Base-by-base conservation (phyloP, 2,329 filamentous ascomycete genomes). In the Knoxdaviesia capensis region DNA sequence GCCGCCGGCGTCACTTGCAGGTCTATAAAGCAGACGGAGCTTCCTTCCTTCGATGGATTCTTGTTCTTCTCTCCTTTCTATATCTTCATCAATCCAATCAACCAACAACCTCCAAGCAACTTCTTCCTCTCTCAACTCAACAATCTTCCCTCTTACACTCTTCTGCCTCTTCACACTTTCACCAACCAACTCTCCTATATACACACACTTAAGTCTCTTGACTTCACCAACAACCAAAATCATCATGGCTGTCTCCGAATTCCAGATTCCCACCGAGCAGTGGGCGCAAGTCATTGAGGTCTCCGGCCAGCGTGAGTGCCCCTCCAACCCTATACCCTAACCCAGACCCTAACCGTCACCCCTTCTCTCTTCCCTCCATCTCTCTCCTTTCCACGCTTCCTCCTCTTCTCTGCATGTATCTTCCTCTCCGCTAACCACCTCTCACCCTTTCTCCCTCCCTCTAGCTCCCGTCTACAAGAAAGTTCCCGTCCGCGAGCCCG, bases 261-360 rank as follows among this genome's bases (percentile, higher is more conserved):
- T 34, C 46, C 43, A 74, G 43, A 72, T 94, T 54, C 88, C 88
- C 45, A 73, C 69, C 41, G 77, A 77, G 60, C 88, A 96, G 68
- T 92, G 80, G 84, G 88, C 88, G 41, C 82, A 90, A 62, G 83
- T 96, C 51, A 69, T 90, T 52, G 82, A 93, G 62, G 73, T 85
- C 68, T 77, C 70, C 44, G 85, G 82, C 31, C 78, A 77, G 43
- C 73, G 77, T 66, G 66, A 54, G 71, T 64, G 28, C 44, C 41
- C 35, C 41, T 38, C 28, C 36, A 35, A 35, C 34, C 20, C 20
- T 20, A 20, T 20, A 20, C 20, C 20, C 20, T 20, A 20, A 20
- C 20, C 20, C 20, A 20, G 20, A 20, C 20, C 20, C 20, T 20
- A 20, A 20, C 20, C 20, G 2, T 3, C 20, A 20, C 20, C 20